Conservation (phyloP, 2,329 filamentous ascomycete species). For the Phialophora expanda region DNA sequence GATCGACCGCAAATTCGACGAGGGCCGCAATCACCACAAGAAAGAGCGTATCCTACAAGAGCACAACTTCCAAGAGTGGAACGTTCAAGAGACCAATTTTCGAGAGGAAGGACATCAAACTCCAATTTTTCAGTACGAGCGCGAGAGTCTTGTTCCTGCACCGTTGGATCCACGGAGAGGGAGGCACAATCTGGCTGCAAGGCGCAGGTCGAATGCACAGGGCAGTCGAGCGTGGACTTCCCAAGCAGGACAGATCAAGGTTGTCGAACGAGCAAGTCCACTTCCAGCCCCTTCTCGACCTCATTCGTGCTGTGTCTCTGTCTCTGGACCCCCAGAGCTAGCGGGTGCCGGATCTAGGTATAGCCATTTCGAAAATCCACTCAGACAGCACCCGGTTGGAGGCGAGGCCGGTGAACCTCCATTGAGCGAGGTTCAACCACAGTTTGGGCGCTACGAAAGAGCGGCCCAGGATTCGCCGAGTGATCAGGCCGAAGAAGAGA, state of each 20-base stretch:
- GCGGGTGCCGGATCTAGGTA: background rate
- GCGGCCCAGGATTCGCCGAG: background rate
- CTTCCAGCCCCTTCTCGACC: background rate
- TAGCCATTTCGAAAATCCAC: conserved; percentile 13
- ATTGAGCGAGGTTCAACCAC: background rate
- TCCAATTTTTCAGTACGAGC: conserved; percentile 1
- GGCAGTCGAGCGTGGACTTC: background rate
- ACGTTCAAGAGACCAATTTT: background rate
- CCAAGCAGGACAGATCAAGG: background rate
- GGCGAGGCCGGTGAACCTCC: background rate
- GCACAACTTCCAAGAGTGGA: background rate
- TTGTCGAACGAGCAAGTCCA: background rate
- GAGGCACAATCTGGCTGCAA: conserved; percentile 2
- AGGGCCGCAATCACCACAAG: background rate
- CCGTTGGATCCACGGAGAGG: conserved; percentile 12
- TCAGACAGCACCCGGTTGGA: conserved; percentile 6
- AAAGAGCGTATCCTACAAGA: background rate
- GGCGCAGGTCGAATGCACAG: background rate
- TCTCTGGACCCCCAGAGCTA: background rate
- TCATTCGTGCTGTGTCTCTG: background rate
- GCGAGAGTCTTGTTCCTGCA: conserved; percentile 20
- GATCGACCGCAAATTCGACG: background rate
- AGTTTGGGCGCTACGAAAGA: background rate
- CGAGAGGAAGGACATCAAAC: background rate
- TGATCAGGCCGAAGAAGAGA: conserved; percentile 1